Percentiles rank a stretch among this genome's conserved stretches.
Conservation (phyloP, 768 basidiomycete species). For the Steccherinum ochraceum region DNA sequence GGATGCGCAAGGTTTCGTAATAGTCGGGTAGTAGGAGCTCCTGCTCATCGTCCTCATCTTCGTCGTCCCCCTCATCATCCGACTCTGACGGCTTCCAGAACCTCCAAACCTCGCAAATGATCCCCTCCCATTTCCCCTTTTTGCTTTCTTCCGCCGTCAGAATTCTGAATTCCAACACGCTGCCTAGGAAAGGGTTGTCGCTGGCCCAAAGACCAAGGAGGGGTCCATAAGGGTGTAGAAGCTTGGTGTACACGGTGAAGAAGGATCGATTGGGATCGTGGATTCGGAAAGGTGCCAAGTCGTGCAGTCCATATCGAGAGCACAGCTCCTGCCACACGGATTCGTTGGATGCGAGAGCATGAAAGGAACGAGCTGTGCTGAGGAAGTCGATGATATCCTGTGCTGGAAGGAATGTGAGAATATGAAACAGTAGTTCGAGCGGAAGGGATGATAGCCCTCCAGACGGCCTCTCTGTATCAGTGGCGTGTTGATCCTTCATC, state of each 20-base stretch:
- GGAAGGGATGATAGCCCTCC: background rate
- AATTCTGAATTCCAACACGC: constrained; percentile 17
- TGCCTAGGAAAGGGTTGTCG: constrained; percentile 17
- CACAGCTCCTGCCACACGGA: constrained; percentile 14
- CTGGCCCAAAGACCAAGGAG: constrained; percentile 19
- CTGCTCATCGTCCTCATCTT: background rate
- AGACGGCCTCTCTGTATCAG: too few species aligned
- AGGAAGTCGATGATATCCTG: constrained; percentile 11
- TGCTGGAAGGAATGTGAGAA: background rate
- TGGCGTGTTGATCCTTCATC: too few species aligned
- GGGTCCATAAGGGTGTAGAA: constrained; percentile 17
- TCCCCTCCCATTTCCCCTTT: too few species aligned
- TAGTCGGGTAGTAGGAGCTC: background rate
- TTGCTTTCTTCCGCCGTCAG: too few species aligned
- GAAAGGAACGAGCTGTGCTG: constrained; percentile 5
- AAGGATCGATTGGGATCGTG: constrained; percentile 6
- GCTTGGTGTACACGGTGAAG: constrained; percentile 11
- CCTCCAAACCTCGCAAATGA: constrained; percentile 18
- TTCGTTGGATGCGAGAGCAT: constrained; percentile 12
- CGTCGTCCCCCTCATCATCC: too few species aligned
- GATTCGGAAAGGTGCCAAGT: constrained; percentile 4
- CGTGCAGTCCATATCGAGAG: constrained; percentile 10
- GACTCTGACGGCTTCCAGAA: too few species aligned
- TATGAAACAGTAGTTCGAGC: background rate
- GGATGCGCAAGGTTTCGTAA: background rate